Conservation (phyloP, 1,284 basidiomycete genomes). For the Microbotryum violaceum region DNA sequence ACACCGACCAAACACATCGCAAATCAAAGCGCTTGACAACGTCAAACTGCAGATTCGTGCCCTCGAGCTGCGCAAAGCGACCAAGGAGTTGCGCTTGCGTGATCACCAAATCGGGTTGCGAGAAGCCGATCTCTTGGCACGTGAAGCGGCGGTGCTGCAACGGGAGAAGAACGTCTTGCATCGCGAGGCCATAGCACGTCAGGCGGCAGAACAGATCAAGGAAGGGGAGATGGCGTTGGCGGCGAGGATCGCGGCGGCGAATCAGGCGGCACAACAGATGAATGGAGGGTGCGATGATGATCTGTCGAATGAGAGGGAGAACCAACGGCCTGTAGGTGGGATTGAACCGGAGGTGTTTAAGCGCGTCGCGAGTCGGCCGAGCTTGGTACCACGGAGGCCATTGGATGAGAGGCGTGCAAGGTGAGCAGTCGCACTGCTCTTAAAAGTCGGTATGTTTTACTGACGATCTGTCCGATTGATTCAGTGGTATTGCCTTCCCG, state of each 20-base stretch:
- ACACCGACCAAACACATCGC: constrained; percentile 34
- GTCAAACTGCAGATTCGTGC: constrained; percentile 43
- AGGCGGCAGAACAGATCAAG: too few species aligned
- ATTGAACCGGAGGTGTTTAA: constrained; percentile 21
- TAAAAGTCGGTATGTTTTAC: neutral
- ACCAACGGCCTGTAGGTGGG: constrained; percentile 1
- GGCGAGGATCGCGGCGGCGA: constrained; percentile 9
- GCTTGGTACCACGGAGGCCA: constrained; percentile 34
- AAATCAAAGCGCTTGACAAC: constrained; percentile 35
- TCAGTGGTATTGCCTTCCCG: constrained; percentile 14
- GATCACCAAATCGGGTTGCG: constrained; percentile 18
- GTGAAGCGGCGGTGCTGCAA: constrained; percentile 22
- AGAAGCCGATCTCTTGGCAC: constrained; percentile 25
- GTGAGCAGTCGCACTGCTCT: constrained; percentile 3
- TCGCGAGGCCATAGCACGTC: constrained; percentile 5
- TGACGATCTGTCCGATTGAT: neutral
- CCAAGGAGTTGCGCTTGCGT: constrained; percentile 26
- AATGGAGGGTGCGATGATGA: neutral
- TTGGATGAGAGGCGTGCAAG: constrained; percentile 32
- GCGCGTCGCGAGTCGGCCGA: constrained; percentile 35
- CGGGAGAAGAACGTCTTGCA: constrained; percentile 21
- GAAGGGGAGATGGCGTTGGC: constrained; percentile 9
- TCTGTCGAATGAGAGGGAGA: constrained; percentile 8
- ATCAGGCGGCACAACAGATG: constrained; percentile 9
- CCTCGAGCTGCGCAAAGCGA: constrained; percentile 67